Percentiles rank a stretch among this genome's conserved stretches.
These are phyloP conservation scores for Apophysomyces elegans DNA, from an alignment of 371 early-diverging fungal genomes.

Conservation along the genomic window DNA sequence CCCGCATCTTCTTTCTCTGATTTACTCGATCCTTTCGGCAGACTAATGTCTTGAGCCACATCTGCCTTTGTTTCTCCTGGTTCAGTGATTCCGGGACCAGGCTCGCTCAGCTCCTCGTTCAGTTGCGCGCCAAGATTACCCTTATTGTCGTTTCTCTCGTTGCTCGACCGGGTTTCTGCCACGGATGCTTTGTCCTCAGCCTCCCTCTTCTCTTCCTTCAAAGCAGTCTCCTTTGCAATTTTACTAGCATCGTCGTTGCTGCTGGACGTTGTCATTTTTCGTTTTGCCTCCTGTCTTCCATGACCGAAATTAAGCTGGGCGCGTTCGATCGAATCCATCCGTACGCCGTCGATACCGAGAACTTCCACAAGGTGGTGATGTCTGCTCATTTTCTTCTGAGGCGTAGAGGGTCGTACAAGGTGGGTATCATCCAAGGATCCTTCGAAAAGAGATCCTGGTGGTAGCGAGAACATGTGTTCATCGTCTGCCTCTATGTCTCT, in stretches of 20 bases:
- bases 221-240: not conserved
- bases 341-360: slow-evolving; percentile 45
- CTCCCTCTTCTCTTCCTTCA: not conserved
- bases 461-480: not conserved
- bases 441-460: slow-evolving; percentile 1
- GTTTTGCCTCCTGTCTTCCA: not conserved
- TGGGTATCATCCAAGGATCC: slow-evolving; percentile 11
- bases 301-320: slow-evolving; percentile 17
- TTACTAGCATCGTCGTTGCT: not conserved
- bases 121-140: slow-evolving; percentile 33
- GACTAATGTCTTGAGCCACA: slow-evolving; percentile 39
- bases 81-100: slow-evolving; percentile 38
- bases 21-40: slow-evolving; percentile 8
- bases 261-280: not conserved
- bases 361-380: slow-evolving; percentile 49
- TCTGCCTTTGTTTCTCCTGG: slow-evolving; percentile 41
- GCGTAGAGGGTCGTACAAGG: slow-evolving; percentile 22
- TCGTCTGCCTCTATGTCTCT: not conserved
- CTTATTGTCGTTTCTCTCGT: slow-evolving; percentile 13
- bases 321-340: slow-evolving; percentile 30
- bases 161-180: not conserved
- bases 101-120: slow-evolving; percentile 38
- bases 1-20: slow-evolving; percentile 6
- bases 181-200: not conserved
- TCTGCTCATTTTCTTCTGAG: not conserved